Conservation (phyloP, 495 filamentous ascomycete species). For the Lasiosphaeria ovina region DNA sequence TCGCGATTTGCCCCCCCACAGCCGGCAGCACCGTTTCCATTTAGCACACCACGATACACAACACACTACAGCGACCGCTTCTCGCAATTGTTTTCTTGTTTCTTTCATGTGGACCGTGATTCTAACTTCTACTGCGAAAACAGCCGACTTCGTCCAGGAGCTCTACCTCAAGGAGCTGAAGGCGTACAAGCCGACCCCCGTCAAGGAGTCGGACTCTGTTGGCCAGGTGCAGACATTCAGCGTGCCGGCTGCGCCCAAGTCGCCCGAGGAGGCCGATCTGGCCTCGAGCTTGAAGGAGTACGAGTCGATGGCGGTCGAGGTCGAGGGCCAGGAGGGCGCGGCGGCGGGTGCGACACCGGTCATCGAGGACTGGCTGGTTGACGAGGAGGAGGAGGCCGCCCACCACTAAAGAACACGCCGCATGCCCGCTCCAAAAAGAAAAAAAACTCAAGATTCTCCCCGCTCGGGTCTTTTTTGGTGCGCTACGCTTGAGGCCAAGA, state of each 20-base stretch:
- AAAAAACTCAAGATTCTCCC: background rate
- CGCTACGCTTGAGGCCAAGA: background rate
- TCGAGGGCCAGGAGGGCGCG: slow-evolving; percentile 74
- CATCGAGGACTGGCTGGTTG: slow-evolving; percentile 50
- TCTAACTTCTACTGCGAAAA: slow-evolving; percentile 1
- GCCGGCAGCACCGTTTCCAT: background rate
- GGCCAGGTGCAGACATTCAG: slow-evolving; percentile 89
- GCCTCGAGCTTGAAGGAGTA: slow-evolving; percentile 88
- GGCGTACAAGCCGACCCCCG: slow-evolving; percentile 78
- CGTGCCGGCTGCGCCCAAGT: slow-evolving; percentile 72
- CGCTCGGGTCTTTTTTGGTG: background rate
- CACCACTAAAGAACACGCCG: slow-evolving; percentile 33
- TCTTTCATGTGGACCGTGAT: background rate
- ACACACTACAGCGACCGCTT: background rate
- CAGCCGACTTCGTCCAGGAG: slow-evolving; percentile 94
- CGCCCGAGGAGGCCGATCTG: slow-evolving; percentile 89
- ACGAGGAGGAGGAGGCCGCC: slow-evolving; percentile 45
- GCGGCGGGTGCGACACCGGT: slow-evolving; percentile 35
- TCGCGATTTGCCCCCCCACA: background rate
- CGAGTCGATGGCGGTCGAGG: slow-evolving; percentile 87
- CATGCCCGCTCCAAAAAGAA: background rate
- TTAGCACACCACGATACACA: background rate
- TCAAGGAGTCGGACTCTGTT: slow-evolving; percentile 84
- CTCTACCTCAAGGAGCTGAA: slow-evolving; percentile 94
- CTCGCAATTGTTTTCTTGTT: background rate